A percentile compares a stretch with the other conserved stretches of the same genome.
phyloP scores from a whole-genome alignment of 2,329 filamentous ascomycete species.

The Fusarium xylarioides region DNA sequence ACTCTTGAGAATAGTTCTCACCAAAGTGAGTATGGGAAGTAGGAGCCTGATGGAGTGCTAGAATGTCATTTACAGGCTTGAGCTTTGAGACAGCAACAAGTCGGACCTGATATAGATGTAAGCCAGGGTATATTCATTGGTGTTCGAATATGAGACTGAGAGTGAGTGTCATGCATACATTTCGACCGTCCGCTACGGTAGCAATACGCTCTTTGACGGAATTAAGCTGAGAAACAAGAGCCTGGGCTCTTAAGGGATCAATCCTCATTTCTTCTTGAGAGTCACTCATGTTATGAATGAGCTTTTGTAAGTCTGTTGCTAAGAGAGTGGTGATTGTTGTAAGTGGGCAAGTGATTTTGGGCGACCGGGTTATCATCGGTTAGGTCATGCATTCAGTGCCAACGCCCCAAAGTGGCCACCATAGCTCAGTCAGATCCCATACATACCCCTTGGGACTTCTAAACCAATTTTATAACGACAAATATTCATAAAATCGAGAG shows the following conservation, averaged over 20 bases:
- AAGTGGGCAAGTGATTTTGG: slow-evolving; percentile 34
- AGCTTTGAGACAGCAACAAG: slow-evolving; percentile 96
- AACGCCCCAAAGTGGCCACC: slow-evolving; percentile 23
- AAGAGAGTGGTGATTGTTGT: slow-evolving; percentile 28
- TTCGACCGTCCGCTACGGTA: slow-evolving; percentile 61
- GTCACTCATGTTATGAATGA: slow-evolving; percentile 52
- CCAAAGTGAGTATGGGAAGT: slow-evolving; percentile 81
- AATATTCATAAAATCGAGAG: background rate
- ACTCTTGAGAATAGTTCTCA: slow-evolving; percentile 95
- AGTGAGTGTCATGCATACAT: slow-evolving; percentile 53
- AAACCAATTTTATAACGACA: background rate
- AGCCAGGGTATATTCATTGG: slow-evolving; percentile 17
- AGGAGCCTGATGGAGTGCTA: slow-evolving; percentile 76
- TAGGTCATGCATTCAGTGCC: slow-evolving; percentile 4
- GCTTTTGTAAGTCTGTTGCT: background rate
- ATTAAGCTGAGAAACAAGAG: slow-evolving; percentile 69
- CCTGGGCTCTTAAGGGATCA: slow-evolving; percentile 67
- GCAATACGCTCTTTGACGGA: slow-evolving; percentile 67
- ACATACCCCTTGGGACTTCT: slow-evolving; percentile 14
- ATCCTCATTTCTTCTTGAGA: slow-evolving; percentile 65
- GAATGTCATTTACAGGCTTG: slow-evolving; percentile 90
- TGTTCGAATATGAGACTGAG: background rate
- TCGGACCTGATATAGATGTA: slow-evolving; percentile 66
- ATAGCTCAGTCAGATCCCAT: slow-evolving; percentile 13
- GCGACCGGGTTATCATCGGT: slow-evolving; percentile 49